Conservation (phyloP, 2,329 filamentous ascomycete genomes). For the Chaetomium sp. region DNA sequence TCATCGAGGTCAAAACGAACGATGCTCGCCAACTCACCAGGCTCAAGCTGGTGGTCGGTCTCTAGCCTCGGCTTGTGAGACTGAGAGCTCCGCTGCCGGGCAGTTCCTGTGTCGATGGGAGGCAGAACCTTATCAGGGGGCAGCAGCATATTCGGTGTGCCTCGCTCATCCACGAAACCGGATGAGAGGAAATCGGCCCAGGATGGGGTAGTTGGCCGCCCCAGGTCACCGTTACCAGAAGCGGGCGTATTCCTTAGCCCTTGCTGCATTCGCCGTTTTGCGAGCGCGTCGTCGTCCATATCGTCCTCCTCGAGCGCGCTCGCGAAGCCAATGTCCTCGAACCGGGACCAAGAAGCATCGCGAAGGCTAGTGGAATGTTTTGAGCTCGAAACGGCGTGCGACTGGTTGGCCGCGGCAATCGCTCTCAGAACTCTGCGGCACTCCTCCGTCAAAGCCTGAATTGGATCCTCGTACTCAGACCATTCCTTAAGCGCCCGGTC, state of each 20-base stretch:
- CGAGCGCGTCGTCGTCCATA: slow-evolving; percentile 59
- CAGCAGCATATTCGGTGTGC: slow-evolving; percentile 72
- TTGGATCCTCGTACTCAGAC: slow-evolving; percentile 84
- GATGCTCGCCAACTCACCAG: slow-evolving; percentile 93
- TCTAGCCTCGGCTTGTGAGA: slow-evolving; percentile 77
- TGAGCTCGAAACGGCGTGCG: slow-evolving; percentile 65
- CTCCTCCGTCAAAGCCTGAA: slow-evolving; percentile 87
- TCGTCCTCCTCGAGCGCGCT: slow-evolving; percentile 72
- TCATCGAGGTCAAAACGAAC: slow-evolving; percentile 84
- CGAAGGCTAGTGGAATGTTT: slow-evolving; percentile 72
- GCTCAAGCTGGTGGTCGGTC: slow-evolving; percentile 70
- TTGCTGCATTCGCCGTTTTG: slow-evolving; percentile 44
- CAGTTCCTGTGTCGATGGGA: slow-evolving; percentile 67
- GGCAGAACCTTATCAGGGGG: slow-evolving; percentile 90
- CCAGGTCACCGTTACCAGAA: slow-evolving; percentile 67
- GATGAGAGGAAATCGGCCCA: slow-evolving; percentile 98
- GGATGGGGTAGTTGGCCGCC: slow-evolving; percentile 88
- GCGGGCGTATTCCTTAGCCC: slow-evolving; percentile 67
- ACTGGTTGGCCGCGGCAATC: slow-evolving; percentile 87
- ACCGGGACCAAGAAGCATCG: slow-evolving; percentile 94
- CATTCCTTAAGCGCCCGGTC: slow-evolving; percentile 84
- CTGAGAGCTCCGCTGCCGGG: slow-evolving; percentile 80
- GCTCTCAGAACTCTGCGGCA: slow-evolving; percentile 87
- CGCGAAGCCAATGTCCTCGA: slow-evolving; percentile 91
- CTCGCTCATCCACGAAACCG: slow-evolving; percentile 80